phyloP scores from a whole-genome alignment of 441 rosid species.

The Brassica balearica region DNA sequence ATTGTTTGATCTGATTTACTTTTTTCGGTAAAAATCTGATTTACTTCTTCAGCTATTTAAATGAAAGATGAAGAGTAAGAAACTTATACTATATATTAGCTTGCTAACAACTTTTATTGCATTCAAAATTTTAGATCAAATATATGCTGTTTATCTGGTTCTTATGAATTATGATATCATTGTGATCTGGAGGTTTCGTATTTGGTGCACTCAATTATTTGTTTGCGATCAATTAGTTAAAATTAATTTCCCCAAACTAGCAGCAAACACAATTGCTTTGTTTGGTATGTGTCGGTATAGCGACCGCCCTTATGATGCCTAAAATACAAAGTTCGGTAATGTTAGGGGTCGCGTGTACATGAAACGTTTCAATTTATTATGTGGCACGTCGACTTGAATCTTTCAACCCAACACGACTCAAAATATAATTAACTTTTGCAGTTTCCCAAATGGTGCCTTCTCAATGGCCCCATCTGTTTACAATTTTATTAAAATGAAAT shows the following conservation, averaged over 20 bases:
- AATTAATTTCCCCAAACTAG: not conserved
- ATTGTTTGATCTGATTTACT: not conserved
- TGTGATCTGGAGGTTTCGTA: no score
- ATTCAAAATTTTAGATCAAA: not conserved
- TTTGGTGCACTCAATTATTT: not conserved
- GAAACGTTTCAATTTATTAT: conserved; percentile 37
- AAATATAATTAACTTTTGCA: not conserved
- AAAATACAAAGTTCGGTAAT: conserved; percentile 8
- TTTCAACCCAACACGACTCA: conserved; percentile 43
- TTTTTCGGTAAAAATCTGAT: no score
- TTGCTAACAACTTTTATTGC: not conserved
- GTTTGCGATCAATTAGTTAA: not conserved
- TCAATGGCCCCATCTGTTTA: conserved; percentile 14
- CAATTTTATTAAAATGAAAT: not conserved
- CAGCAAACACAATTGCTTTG: conserved; percentile 34
- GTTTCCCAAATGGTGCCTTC: conserved; percentile 23
- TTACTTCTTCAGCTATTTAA: no score
- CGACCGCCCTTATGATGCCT: conserved; percentile 34
- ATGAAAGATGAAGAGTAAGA: no score
- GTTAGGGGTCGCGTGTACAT: conserved; percentile 30
- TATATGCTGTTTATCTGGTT: no score
- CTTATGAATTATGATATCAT: no score
- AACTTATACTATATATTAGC: not conserved
- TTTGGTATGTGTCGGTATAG: conserved; percentile 39
- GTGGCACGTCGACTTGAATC: conserved; percentile 32